phyloP scores from a whole-genome alignment of 2,329 filamentous ascomycete species.

The Colletotrichum cereale region DNA sequence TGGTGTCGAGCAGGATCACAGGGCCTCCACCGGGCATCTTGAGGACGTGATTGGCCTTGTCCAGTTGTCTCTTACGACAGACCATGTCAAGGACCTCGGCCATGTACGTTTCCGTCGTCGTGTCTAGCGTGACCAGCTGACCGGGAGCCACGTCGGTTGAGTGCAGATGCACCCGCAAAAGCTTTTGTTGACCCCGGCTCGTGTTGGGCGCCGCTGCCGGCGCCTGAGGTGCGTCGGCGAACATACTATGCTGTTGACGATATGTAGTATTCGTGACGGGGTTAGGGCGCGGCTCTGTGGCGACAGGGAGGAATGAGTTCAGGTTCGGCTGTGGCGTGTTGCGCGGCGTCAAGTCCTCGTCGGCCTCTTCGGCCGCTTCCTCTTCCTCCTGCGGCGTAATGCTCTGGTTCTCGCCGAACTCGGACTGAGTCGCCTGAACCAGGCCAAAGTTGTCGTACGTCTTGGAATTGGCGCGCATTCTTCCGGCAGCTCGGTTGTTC shows the following conservation, averaged over 20 bases:
- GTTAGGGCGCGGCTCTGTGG: slow-evolving; percentile 61
- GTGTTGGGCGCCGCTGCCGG: slow-evolving; percentile 58
- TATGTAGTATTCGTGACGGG: slow-evolving; percentile 73
- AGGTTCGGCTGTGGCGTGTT: slow-evolving; percentile 61
- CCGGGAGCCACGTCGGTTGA: slow-evolving; percentile 77
- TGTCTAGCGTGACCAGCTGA: slow-evolving; percentile 79
- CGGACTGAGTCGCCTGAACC: slow-evolving; percentile 76
- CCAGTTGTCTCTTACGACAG: slow-evolving; percentile 81
- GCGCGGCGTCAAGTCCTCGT: slow-evolving; percentile 57
- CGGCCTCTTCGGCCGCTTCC: slow-evolving; percentile 53
- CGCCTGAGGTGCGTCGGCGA: slow-evolving; percentile 69
- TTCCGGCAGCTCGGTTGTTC: slow-evolving; percentile 75
- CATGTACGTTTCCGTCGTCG: slow-evolving; percentile 86
- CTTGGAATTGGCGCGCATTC: slow-evolving; percentile 77
- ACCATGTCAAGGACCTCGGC: slow-evolving; percentile 84
- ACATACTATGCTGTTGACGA: slow-evolving; percentile 62
- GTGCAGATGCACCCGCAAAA: slow-evolving; percentile 78
- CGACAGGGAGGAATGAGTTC: slow-evolving; percentile 47
- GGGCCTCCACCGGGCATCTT: slow-evolving; percentile 81
- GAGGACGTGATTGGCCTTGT: slow-evolving; percentile 83
- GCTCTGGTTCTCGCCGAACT: slow-evolving; percentile 77
- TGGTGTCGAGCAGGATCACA: slow-evolving; percentile 81
- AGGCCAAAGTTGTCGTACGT: slow-evolving; percentile 87
- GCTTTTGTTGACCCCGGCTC: slow-evolving; percentile 74
- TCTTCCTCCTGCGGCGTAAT: slow-evolving; percentile 71